These are phyloP conservation scores for Cyberlindnera maritima DNA, from an alignment of 805 yeast genomes.

Conservation along the genomic window DNA sequence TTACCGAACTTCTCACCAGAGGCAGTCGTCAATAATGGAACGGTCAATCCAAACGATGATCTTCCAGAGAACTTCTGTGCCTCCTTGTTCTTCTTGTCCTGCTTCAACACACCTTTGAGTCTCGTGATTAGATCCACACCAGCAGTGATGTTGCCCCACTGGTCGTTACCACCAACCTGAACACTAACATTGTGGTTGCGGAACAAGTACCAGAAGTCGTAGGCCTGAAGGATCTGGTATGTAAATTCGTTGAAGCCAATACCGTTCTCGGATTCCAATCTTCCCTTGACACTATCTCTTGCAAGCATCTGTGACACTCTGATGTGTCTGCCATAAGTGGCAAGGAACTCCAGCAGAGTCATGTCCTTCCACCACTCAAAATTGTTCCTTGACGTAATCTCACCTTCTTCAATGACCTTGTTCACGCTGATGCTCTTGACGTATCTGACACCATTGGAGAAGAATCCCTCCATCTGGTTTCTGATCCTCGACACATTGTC, in stretches of 20 bases:
- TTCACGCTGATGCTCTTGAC: constrained; percentile 38
- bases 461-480: constrained; percentile 58
- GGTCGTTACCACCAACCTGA: constrained; percentile 96
- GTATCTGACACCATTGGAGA: constrained; percentile 58
- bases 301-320: constrained; percentile 85
- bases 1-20: constrained; percentile 94
- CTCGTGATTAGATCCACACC: constrained; percentile 85
- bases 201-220: constrained; percentile 83
- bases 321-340: constrained; percentile 71
- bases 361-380: constrained; percentile 83
- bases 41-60: constrained; percentile 74
- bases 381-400: constrained; percentile 55
- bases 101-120: constrained; percentile 32
- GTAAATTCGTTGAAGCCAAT: constrained; percentile 93
- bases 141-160: constrained; percentile 97
- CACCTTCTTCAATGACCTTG: constrained; percentile 39
- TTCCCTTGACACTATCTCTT: constrained; percentile 78
- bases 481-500: constrained; percentile 60
- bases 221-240: constrained; percentile 91
- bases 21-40: constrained; percentile 83
- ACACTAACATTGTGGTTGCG: constrained; percentile 54
- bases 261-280: constrained; percentile 69
- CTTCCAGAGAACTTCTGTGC: constrained; percentile 14
- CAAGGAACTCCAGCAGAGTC: constrained; percentile 72
- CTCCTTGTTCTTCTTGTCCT: constrained; percentile 23